Conservation (phyloP, 257 asterid genomes). For the Ocimum tenuiflorum region DNA sequence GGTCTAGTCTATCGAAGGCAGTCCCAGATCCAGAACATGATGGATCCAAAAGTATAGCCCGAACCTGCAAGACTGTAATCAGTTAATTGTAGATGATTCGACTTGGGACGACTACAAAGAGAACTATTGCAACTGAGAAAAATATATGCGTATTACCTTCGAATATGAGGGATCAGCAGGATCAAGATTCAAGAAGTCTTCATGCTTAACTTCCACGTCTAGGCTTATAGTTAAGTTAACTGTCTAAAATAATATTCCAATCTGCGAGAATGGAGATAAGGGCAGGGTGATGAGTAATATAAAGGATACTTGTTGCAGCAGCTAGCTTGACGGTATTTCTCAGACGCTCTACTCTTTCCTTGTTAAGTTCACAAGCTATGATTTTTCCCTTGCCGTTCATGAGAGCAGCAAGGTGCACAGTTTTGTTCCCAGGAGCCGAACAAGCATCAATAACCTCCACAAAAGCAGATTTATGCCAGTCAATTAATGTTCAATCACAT, state of each 20-base stretch:
- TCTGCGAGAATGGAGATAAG: background rate
- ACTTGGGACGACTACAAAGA: background rate
- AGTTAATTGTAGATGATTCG: background rate
- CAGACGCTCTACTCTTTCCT: conserved; percentile 62
- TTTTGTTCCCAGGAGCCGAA: conserved; percentile 94
- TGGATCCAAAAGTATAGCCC: conserved; percentile 86
- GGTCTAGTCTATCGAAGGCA: conserved; percentile 75
- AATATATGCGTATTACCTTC: conserved; percentile 36
- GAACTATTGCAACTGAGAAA: background rate
- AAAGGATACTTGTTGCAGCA: conserved; percentile 84
- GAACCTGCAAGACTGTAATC: conserved; percentile 38
- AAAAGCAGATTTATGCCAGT: conserved; percentile 17
- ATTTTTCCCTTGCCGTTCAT: conserved; percentile 78
- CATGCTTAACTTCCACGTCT: conserved; percentile 69
- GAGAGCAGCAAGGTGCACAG: conserved; percentile 87
- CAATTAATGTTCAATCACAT: conserved; percentile 3
- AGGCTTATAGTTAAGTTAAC: conserved; percentile 50
- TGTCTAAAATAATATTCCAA: conserved; percentile 1
- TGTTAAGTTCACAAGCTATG: conserved; percentile 84
- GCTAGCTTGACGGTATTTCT: conserved; percentile 52
- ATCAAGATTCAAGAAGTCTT: conserved; percentile 65
- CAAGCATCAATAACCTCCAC: conserved; percentile 94
- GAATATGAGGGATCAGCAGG: conserved; percentile 60
- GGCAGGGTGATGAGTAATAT: background rate
- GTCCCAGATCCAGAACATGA: conserved; percentile 99